Percentiles rank a stretch among this genome's conserved stretches.
Conservation (phyloP, 768 basidiomycete species). For the Xerocomellus intermedius region DNA sequence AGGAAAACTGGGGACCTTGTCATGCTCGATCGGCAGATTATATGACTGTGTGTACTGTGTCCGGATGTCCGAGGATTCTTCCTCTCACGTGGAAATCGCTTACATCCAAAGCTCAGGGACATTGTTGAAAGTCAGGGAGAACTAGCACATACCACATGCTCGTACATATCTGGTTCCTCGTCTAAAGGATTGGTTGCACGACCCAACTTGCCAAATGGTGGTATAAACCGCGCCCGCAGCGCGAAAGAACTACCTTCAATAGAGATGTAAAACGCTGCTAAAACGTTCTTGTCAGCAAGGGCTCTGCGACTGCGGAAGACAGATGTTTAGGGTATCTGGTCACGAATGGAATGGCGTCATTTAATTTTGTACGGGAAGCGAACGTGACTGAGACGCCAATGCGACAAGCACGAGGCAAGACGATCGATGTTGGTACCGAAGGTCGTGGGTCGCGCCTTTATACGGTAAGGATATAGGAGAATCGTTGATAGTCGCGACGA, state of each 20-base stretch:
- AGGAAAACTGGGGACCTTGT: not conserved
- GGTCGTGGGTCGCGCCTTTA: not conserved
- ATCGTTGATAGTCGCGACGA: not conserved
- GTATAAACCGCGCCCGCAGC: not conserved
- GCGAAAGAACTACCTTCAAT: not conserved
- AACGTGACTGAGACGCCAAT: too few species aligned
- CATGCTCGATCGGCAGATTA: not conserved
- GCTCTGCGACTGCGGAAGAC: not conserved
- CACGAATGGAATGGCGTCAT: too few species aligned
- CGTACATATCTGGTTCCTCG: too few species aligned
- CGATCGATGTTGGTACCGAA: too few species aligned
- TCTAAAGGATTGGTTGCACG: not conserved
- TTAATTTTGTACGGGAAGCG: too few species aligned
- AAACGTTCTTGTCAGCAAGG: not conserved
- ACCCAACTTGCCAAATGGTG: not conserved
- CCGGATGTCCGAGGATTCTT: constrained; percentile 1
- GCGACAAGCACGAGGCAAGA: too few species aligned
- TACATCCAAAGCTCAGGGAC: not conserved
- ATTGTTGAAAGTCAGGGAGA: not conserved
- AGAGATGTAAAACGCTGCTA: not conserved
- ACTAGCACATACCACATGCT: not conserved
- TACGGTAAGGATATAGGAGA: not conserved
- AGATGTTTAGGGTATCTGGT: too few species aligned
- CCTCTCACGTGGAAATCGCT: not conserved
- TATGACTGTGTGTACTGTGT: not conserved